Evolutionary conservation across 1,284 basidiomycete genomes (phyloP).

Genomic region (Xerocomus nothofagi): DNA sequence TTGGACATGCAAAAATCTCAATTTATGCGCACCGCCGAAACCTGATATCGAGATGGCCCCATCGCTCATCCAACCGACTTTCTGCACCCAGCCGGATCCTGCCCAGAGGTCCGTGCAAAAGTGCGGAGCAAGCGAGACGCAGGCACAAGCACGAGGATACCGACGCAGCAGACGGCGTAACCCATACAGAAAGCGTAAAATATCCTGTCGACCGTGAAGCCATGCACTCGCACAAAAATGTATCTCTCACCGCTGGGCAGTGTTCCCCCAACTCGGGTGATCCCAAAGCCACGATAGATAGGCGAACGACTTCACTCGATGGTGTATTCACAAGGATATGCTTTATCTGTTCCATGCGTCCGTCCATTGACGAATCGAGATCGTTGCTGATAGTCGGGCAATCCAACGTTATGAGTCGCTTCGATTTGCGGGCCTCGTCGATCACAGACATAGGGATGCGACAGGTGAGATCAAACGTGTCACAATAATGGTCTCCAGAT

Average conservation of each 20-base stretch:
- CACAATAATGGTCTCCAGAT: conserved; percentile 61
- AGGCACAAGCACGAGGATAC: conserved; percentile 59
- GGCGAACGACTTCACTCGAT: conserved; percentile 46
- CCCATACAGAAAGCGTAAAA: conserved; percentile 68
- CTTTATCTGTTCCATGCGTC: conserved; percentile 19
- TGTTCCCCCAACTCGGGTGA: conserved; percentile 72
- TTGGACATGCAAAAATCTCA: conserved; percentile 1
- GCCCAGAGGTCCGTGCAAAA: conserved; percentile 56
- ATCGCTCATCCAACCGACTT: conserved; percentile 80
- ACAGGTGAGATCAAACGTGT: conserved; percentile 70
- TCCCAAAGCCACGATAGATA: conserved; percentile 74
- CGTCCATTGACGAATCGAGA: conserved; percentile 7
- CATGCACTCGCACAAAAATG: conserved; percentile 2
- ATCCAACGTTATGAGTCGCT: conserved; percentile 42
- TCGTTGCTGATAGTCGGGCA: conserved; percentile 2
- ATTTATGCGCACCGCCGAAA: conserved; percentile 66
- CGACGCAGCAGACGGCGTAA: conserved; percentile 63
- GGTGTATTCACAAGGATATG: conserved; percentile 21
- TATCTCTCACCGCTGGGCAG: conserved; percentile 45
- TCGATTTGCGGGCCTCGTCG: conserved; percentile 40
- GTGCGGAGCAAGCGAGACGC: conserved; percentile 66
- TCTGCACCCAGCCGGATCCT: conserved; percentile 67
- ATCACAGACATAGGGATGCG: conserved; percentile 54
- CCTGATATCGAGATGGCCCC: conserved; percentile 73
- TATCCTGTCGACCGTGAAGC: conserved; percentile 45